Base-by-base conservation (phyloP, 306 rosid genomes). In the Alnus rubra region DNA sequence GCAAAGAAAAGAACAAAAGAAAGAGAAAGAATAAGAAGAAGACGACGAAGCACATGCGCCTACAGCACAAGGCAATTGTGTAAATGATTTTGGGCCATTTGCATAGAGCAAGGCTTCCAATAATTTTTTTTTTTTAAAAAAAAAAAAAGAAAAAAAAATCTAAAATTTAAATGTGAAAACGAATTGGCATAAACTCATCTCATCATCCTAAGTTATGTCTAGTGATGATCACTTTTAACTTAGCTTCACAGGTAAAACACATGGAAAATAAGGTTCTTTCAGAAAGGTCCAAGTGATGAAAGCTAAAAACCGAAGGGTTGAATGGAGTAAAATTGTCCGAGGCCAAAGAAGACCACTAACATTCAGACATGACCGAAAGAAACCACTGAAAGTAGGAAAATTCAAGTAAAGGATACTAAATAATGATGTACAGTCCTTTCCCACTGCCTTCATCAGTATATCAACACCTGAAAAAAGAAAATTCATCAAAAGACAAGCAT, bases 381-480 rank as follows among this genome's bases (percentile, higher is more conserved):
- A 72, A 73, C 31, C 53, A 71, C 45, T 56, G 44, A 37, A 73
- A 56, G 50, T 11, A 71, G 55, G 44, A 70, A 79, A 81, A 54
- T 47, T 44, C 44, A 18, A 47, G 75, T 74, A 84, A 85, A 90
- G 99, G 99, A 95, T 95, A 92, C 98, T 90, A 87, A 95, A 95
- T 75, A 95, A 84, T 78, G 99, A 82, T 73, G 99, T 95, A 75
- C 88, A 95, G 84, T 95, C 99, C 90, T 87, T 95, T 80, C 99
- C 98, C 82, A 95, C 94, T 45, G 93, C 91, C 85, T 95, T 90
- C 93, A 87, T 89, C 83, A 95, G 82, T 79, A 91, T 93, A 82
- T 95, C 98, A 82, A 87, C 94, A 85, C 99, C 99, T 95, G 92
- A 68, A 59, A 82, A 49, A 59, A 23, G 16, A 67, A 60, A 30